Percentiles rank a stretch among this genome's conserved stretches.
Conservation (phyloP, 192 early-diverging fungal genomes). For the Mortierella hygrophila region DNA sequence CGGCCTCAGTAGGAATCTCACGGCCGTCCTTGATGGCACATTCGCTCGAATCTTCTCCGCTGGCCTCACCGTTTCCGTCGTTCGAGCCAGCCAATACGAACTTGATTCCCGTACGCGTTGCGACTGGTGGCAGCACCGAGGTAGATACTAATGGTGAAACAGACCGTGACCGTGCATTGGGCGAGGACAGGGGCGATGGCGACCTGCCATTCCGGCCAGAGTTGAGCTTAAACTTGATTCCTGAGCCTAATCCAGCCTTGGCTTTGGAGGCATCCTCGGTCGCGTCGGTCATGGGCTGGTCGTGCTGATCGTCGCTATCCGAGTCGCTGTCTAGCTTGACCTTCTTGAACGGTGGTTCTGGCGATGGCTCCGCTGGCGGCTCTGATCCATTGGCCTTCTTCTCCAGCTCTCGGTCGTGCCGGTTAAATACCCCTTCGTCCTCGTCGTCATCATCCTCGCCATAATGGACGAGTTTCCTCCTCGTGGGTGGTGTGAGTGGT, state of each 20-base stretch:
- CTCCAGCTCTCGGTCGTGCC: neutral
- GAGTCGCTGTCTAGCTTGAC: slow-evolving; percentile 30
- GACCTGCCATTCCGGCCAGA: slow-evolving; percentile 43
- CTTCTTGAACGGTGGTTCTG: slow-evolving; percentile 30
- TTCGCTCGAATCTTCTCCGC: neutral
- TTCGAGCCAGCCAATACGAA: slow-evolving; percentile 39
- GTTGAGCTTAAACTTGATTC: slow-evolving; percentile 50
- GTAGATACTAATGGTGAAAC: slow-evolving; percentile 26
- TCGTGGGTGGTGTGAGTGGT: slow-evolving; percentile 17
- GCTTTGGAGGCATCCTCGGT: slow-evolving; percentile 5
- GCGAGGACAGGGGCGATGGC: slow-evolving; percentile 34
- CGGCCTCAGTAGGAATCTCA: slow-evolving; percentile 16
- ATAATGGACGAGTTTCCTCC: slow-evolving; percentile 47
- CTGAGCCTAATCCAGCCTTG: slow-evolving; percentile 10
- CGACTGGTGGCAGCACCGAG: slow-evolving; percentile 9
- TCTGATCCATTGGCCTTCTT: slow-evolving; percentile 9
- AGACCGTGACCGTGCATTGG: slow-evolving; percentile 20
- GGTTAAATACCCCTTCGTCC: slow-evolving; percentile 33
- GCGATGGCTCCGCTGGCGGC: neutral
- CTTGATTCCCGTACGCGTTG: slow-evolving; percentile 31
- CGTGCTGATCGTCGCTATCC: neutral
- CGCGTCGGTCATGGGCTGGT: slow-evolving; percentile 7
- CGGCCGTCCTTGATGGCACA: neutral
- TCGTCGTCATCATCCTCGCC: slow-evolving; percentile 47
- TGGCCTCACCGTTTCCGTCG: slow-evolving; percentile 8